Evolutionary conservation across 345 rosid species (phyloP).

Genomic region (Gossypium raimondii): DNA sequence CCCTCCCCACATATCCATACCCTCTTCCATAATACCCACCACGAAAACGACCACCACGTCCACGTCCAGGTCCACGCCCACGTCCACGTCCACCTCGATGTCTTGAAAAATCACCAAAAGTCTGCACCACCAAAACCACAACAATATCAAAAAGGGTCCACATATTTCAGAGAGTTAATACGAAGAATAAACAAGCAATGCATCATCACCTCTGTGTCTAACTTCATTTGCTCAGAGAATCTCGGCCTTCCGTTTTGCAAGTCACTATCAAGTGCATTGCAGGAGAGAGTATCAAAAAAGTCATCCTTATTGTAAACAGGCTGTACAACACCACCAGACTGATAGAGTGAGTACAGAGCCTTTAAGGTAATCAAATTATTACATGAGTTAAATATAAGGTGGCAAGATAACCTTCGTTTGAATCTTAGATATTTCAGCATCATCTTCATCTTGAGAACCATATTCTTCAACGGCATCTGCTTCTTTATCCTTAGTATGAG

Average conservation of each 20-base stretch:
- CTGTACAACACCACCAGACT: constrained; percentile 33
- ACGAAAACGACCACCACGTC: constrained; percentile 37
- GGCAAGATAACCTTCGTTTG: constrained; percentile 39
- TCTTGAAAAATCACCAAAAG: constrained; percentile 67
- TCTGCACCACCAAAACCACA: constrained; percentile 34
- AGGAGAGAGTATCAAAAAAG: constrained; percentile 82
- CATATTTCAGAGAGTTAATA: not conserved
- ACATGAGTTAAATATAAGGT: not conserved
- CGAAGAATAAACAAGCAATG: not conserved
- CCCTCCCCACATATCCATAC: constrained; percentile 33
- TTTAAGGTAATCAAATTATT: constrained; percentile 14
- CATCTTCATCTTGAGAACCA: constrained; percentile 46
- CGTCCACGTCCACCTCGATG: constrained; percentile 40
- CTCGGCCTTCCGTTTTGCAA: constrained; percentile 64
- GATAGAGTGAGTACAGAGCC: not conserved
- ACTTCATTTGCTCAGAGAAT: constrained; percentile 80
- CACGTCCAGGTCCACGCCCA: constrained; percentile 31
- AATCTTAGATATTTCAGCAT: constrained; percentile 41
- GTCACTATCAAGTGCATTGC: constrained; percentile 40
- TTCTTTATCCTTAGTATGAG: constrained; percentile 32
- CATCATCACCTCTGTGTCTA: constrained; percentile 74
- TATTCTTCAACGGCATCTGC: constrained; percentile 50
- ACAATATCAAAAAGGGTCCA: not conserved
- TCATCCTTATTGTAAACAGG: constrained; percentile 86
- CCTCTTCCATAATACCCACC: constrained; percentile 48